Conservation (phyloP, 257 asterid species). For the Nicotiana tabacum region DNA sequence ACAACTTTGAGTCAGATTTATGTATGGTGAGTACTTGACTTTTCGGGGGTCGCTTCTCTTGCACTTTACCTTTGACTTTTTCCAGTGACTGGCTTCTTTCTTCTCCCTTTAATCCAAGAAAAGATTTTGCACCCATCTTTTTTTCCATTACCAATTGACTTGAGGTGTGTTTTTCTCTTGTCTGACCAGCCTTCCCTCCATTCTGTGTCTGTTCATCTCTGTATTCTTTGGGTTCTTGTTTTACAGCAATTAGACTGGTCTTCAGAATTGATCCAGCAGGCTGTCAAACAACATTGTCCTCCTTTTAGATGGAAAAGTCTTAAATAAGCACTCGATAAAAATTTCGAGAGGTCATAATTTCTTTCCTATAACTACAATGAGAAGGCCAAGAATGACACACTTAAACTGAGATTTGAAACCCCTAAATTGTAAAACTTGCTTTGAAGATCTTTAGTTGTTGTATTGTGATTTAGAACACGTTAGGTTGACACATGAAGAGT, state of each 20-base stretch:
- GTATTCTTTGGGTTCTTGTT: conserved; percentile 16
- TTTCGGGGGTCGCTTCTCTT: conserved; percentile 15
- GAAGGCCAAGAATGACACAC: not conserved
- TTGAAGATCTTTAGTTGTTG: not conserved
- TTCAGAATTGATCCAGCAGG: conserved; percentile 21
- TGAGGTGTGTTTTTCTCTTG: conserved; percentile 6
- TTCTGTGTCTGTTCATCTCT: conserved; percentile 16
- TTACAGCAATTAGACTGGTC: conserved; percentile 9
- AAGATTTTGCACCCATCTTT: conserved; percentile 8
- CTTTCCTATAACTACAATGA: not conserved
- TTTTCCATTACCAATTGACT: conserved; percentile 20
- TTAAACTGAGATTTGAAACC: not conserved
- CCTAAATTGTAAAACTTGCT: not conserved
- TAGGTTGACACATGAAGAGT: not conserved
- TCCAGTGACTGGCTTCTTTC: conserved; percentile 11
- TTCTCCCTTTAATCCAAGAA: conserved; percentile 14
- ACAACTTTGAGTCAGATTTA: conserved; percentile 14
- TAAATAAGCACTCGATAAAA: not conserved
- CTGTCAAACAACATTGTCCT: conserved; percentile 16
- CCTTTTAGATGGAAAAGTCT: not conserved
- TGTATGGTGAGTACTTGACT: conserved; percentile 11
- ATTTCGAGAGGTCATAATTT: not conserved
- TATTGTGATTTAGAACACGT: not conserved
- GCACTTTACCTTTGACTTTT: conserved; percentile 18
- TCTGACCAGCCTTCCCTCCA: conserved; percentile 6